phyloP scores from a whole-genome alignment of 345 rosid species.

The Firmiana major region DNA sequence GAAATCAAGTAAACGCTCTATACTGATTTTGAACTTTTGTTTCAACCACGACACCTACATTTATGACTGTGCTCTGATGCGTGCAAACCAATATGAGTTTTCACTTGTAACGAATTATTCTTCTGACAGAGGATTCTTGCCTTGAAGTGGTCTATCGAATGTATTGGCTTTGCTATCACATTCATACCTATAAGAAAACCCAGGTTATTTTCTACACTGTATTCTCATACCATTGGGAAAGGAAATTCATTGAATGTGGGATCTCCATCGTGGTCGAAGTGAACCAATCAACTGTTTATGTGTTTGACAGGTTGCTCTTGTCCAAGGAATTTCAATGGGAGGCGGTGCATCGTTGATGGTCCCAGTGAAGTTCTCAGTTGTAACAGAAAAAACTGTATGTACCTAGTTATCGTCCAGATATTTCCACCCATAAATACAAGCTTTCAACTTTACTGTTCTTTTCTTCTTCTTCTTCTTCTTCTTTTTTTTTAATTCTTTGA shows the following conservation, averaged over 20 bases:
- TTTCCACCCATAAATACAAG: constrained; percentile 5
- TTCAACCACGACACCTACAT: background rate
- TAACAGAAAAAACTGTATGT: constrained; percentile 89
- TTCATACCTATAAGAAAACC: constrained; percentile 80
- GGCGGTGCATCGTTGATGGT: constrained; percentile 95
- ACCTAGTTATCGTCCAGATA: constrained; percentile 2
- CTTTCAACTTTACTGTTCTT: background rate
- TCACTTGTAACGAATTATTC: constrained; percentile 6
- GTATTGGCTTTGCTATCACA: constrained; percentile 95
- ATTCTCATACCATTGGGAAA: background rate
- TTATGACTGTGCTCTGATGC: background rate
- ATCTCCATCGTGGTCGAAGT: background rate
- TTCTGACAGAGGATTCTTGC: constrained; percentile 74
- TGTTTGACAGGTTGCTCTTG: constrained; percentile 71
- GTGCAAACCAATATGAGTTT: background rate
- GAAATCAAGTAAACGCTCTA: constrained; percentile 51
- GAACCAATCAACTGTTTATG: background rate
- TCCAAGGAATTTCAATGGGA: constrained; percentile 91
- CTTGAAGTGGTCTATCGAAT: constrained; percentile 88
- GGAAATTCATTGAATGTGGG: background rate
- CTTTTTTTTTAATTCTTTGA: background rate
- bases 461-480: background rate
- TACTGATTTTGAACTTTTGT: constrained; percentile 6
- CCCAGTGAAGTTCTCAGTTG: constrained; percentile 89
- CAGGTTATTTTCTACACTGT: constrained; percentile 36